Percentiles rank a stretch among this genome's conserved stretches.
Conservation (phyloP, 352 stramenopile genomes). For the Globisporangium okanoganense region DNA sequence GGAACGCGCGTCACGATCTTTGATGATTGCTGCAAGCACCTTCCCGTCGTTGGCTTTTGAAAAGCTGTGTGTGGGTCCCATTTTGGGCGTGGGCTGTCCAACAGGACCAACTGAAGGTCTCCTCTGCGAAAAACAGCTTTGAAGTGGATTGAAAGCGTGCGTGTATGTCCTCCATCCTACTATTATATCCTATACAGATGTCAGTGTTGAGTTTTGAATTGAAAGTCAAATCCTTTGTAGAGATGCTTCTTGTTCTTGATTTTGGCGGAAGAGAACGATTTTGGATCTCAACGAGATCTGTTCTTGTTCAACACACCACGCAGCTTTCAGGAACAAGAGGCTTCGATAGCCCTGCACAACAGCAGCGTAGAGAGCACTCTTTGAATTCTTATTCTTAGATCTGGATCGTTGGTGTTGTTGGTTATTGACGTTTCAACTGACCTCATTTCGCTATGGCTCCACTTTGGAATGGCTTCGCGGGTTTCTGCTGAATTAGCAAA, state of each 20-base stretch:
- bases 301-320: too few species aligned
- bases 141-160: too few species aligned
- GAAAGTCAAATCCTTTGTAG: background rate
- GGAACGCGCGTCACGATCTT: slow-evolving; percentile 11
- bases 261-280: background rate
- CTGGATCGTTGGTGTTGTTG: too few species aligned
- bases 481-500: background rate
- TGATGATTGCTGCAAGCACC: slow-evolving; percentile 2
- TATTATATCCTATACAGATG: background rate
- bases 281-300: background rate
- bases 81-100: background rate
- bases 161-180: too few species aligned
- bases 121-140: too few species aligned
- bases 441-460: background rate
- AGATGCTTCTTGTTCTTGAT: background rate
- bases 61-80: background rate
- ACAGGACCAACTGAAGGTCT: too few species aligned
- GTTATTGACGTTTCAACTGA: background rate
- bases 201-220: too few species aligned
- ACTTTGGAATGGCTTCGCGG: too few species aligned
- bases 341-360: too few species aligned
- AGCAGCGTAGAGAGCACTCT: too few species aligned
- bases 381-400: too few species aligned
- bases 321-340: background rate
- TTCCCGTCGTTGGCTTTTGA: background rate